Percentiles rank a stretch among this genome's conserved stretches.
These are phyloP conservation scores for Pseudofabraea citricarpa DNA, from an alignment of 2,329 filamentous ascomycete genomes.

Conservation along the genomic window DNA sequence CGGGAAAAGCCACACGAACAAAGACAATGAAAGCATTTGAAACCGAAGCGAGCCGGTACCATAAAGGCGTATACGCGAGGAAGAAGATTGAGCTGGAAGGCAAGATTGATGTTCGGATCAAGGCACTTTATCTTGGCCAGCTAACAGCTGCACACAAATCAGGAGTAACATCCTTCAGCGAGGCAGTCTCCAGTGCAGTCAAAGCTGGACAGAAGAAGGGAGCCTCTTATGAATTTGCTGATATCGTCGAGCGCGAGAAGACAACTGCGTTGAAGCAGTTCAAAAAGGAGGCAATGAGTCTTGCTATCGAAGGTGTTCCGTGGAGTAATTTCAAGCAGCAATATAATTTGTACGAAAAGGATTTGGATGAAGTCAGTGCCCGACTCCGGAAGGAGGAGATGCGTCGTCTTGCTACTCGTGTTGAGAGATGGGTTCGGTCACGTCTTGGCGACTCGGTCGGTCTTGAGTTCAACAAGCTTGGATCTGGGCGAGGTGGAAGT, in stretches of 20 bases:
- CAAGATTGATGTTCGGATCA: slow-evolving; percentile 86
- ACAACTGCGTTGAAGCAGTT: slow-evolving; percentile 70
- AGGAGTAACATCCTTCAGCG: slow-evolving; percentile 77
- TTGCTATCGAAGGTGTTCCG: slow-evolving; percentile 70
- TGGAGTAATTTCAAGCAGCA: slow-evolving; percentile 90
- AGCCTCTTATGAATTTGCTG: slow-evolving; percentile 86
- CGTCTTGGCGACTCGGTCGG: slow-evolving; percentile 83
- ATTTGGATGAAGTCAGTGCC: slow-evolving; percentile 82
- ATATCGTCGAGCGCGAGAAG: slow-evolving; percentile 85
- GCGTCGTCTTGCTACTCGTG: slow-evolving; percentile 81
- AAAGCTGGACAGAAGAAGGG: slow-evolving; percentile 92
- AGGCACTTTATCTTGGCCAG: slow-evolving; percentile 84
- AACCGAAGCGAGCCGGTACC: slow-evolving; percentile 85
- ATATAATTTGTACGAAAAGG: slow-evolving; percentile 76
- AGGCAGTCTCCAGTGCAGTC: slow-evolving; percentile 80
- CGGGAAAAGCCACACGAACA: slow-evolving; percentile 66
- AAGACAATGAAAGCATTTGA: slow-evolving; percentile 83
- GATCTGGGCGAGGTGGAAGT: slow-evolving; percentile 77
- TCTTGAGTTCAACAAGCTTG: slow-evolving; percentile 92
- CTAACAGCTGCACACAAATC: slow-evolving; percentile 83
- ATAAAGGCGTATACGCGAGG: slow-evolving; percentile 87
- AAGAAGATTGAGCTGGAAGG: slow-evolving; percentile 80
- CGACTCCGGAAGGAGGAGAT: slow-evolving; percentile 92
- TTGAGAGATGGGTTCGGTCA: slow-evolving; percentile 91
- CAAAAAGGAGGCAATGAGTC: slow-evolving; percentile 66